A percentile compares a stretch with the other conserved stretches of the same genome.
Evolutionary conservation across 2,329 filamentous ascomycete species (phyloP).

Genomic region (Trichoderma afroharzianum): DNA sequence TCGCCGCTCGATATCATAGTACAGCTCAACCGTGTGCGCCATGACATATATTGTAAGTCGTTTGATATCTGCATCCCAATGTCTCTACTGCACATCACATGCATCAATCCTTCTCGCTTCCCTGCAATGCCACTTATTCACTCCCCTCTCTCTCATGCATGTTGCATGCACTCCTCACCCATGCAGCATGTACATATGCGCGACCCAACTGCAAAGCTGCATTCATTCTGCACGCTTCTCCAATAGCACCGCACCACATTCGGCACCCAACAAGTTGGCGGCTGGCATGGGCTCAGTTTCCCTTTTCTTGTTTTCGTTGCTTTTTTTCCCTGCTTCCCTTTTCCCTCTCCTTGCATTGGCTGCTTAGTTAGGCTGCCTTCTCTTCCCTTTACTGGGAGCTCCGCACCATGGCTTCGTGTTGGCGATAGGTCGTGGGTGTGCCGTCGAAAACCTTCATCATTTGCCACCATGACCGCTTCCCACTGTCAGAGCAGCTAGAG

Average conservation of each 20-base stretch:
- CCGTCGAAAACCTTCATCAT: neutral
- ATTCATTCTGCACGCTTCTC: neutral
- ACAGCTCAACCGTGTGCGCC: constrained; percentile 30
- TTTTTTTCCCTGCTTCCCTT: neutral
- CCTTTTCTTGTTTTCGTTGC: neutral
- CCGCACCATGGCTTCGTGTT: neutral
- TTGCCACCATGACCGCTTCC: neutral
- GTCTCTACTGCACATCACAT: constrained; percentile 20
- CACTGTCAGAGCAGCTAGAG: neutral
- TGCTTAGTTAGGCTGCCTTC: neutral
- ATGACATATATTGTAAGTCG: constrained; percentile 41
- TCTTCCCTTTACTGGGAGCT: neutral
- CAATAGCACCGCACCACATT: neutral
- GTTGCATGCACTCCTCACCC: constrained; percentile 12
- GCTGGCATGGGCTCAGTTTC: neutral
- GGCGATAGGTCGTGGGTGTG: neutral
- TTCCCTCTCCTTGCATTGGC: neutral
- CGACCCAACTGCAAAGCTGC: constrained; percentile 3
- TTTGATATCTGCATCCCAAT: neutral
- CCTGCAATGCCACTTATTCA: neutral
- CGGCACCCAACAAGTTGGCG: neutral
- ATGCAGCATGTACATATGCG: constrained; percentile 11
- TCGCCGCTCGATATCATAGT: constrained; percentile 20
- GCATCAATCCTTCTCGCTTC: constrained; percentile 16
- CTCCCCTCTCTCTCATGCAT: constrained; percentile 11